phyloP scores from a whole-genome alignment of 495 filamentous ascomycete genomes.

The Tuber indicum region DNA sequence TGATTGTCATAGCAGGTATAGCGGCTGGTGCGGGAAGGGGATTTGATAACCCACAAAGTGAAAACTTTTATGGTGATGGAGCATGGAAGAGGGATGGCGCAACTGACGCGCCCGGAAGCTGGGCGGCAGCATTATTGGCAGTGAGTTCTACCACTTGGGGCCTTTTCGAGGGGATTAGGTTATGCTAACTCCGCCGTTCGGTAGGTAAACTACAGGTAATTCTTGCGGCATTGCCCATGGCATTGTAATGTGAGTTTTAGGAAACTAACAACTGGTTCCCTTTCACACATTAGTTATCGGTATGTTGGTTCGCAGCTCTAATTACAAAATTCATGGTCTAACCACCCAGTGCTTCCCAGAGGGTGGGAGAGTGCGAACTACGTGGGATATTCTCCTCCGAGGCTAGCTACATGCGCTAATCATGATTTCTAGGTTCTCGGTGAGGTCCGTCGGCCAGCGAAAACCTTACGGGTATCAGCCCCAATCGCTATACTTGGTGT shows the following conservation, averaged over 20 bases:
- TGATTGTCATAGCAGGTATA: constrained; percentile 46
- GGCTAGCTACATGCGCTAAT: neutral
- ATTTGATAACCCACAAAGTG: constrained; percentile 5
- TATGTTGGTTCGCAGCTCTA: neutral
- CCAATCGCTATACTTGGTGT: constrained; percentile 42
- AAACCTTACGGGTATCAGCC: constrained; percentile 44
- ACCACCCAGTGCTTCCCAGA: constrained; percentile 16
- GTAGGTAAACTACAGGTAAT: constrained; percentile 25
- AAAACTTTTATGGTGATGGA: constrained; percentile 7
- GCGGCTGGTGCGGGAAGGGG: constrained; percentile 35
- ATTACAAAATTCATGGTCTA: neutral
- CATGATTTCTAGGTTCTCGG: constrained; percentile 38
- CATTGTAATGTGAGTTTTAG: neutral
- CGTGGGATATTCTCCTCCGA: constrained; percentile 15
- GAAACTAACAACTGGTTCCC: neutral
- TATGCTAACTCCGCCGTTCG: neutral
- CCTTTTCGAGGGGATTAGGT: neutral
- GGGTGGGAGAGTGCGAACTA: constrained; percentile 48
- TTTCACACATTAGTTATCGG: constrained; percentile 16
- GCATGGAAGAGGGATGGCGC: constrained; percentile 8
- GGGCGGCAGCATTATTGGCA: constrained; percentile 20
- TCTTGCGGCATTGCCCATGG: neutral
- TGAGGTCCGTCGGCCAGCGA: constrained; percentile 47
- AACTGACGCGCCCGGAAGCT: constrained; percentile 11
- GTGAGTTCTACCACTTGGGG: constrained; percentile 5